These are phyloP conservation scores for Cutaneotrichosporon cutaneum DNA, from an alignment of 1,284 basidiomycete genomes.

Conservation along the genomic window DNA sequence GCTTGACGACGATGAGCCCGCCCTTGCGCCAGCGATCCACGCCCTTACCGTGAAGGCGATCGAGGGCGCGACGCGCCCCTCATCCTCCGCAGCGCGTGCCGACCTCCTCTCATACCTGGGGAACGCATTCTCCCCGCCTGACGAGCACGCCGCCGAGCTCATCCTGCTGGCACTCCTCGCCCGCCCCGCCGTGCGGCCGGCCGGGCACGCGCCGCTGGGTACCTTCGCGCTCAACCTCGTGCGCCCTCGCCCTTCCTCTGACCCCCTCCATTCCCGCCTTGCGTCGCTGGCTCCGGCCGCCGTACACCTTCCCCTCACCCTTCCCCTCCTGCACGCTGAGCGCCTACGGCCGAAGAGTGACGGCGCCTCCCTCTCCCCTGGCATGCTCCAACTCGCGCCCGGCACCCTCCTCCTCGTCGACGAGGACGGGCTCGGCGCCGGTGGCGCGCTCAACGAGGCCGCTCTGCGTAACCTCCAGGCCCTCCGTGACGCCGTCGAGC, in stretches of 20 bases:
- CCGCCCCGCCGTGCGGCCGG: slow-evolving; percentile 36
- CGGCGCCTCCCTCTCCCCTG: slow-evolving; percentile 40
- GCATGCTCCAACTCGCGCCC: slow-evolving; percentile 44
- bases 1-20: slow-evolving; percentile 28
- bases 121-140: slow-evolving; percentile 34
- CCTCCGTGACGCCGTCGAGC: slow-evolving; percentile 36
- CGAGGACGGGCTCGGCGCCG: slow-evolving; percentile 40
- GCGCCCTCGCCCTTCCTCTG: slow-evolving; percentile 15
- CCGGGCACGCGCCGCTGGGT: slow-evolving; percentile 38
- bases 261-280: slow-evolving; percentile 23
- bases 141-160: slow-evolving; percentile 41
- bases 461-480: slow-evolving; percentile 48
- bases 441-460: slow-evolving; percentile 45
- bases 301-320: slow-evolving; percentile 37
- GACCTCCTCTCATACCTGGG: slow-evolving; percentile 41
- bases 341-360: slow-evolving; percentile 40
- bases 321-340: slow-evolving; percentile 39
- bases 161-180: slow-evolving; percentile 45
- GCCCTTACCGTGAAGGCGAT: slow-evolving; percentile 27
- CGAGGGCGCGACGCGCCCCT: slow-evolving; percentile 2
- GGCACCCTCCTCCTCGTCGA: slow-evolving; percentile 29
- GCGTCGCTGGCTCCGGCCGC: slow-evolving; percentile 31
- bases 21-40: slow-evolving; percentile 45
- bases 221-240: slow-evolving; percentile 45
- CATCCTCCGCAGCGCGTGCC: slow-evolving; percentile 17